These are phyloP conservation scores for Tricholomella constricta DNA, from an alignment of 768 basidiomycete genomes.

Conservation along the genomic window DNA sequence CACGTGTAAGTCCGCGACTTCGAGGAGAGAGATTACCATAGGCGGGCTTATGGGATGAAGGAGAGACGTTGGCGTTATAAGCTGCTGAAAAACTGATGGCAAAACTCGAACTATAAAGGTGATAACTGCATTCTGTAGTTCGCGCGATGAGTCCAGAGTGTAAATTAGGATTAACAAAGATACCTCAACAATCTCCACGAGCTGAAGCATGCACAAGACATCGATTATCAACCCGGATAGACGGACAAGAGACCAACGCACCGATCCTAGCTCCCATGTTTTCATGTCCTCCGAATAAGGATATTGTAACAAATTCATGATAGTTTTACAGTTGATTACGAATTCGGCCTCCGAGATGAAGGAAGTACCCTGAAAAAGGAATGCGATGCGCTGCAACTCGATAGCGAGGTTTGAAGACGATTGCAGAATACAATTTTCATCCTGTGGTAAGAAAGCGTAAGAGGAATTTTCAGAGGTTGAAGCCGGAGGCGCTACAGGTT, in stretches of 20 bases:
- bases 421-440: neutral
- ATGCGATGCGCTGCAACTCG: conserved; percentile 15
- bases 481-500: neutral
- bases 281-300: conserved; percentile 6
- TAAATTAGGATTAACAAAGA: neutral
- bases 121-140: conserved; percentile 16
- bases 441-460: neutral
- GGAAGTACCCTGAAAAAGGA: conserved; percentile 7
- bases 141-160: neutral
- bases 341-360: conserved; percentile 22
- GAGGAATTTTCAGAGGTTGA: neutral
- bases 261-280: conserved; percentile 4
- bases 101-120: conserved; percentile 20
- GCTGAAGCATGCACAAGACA: neutral
- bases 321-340: conserved; percentile 17
- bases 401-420: neutral
- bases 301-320: conserved; percentile 15
- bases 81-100: conserved; percentile 16
- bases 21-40: conserved; percentile 18
- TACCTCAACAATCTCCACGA: conserved; percentile 21
- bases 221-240: neutral
- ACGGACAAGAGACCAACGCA: conserved; percentile 3
- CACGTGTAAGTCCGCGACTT: conserved; percentile 13
- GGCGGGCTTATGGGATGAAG: conserved; percentile 15
- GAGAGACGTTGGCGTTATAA: conserved; percentile 8